A percentile compares a stretch with the other conserved stretches of the same genome.
phyloP scores from a whole-genome alignment of 2,329 filamentous ascomycete genomes.

The Neofusicoccum sp. region DNA sequence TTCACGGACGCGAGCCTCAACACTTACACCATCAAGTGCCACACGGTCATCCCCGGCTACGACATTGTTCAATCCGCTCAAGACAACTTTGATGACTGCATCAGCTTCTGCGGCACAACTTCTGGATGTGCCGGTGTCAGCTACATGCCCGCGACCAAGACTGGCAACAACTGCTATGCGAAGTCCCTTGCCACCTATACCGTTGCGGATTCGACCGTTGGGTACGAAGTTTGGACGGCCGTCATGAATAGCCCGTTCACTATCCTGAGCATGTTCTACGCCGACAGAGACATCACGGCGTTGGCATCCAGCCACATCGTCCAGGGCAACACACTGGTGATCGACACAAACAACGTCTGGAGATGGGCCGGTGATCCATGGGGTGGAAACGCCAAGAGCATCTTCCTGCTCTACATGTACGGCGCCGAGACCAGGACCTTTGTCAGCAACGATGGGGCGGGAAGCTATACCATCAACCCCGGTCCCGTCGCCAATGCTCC shows the following conservation, averaged over 20 bases:
- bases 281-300: neutral
- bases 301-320: neutral
- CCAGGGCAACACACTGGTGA: neutral
- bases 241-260: constrained; percentile 4
- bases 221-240: neutral
- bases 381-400: neutral
- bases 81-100: constrained; percentile 7
- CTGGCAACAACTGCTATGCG: neutral
- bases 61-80: neutral
- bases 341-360: neutral
- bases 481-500: neutral
- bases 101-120: neutral
- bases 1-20: neutral
- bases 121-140: neutral
- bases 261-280: constrained; percentile 9
- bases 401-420: constrained; percentile 15
- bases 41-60: neutral
- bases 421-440: constrained; percentile 7
- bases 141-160: neutral
- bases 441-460: neutral
- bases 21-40: constrained; percentile 7
- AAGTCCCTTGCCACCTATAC: neutral
- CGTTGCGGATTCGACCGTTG: neutral
- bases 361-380: neutral
- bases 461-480: neutral